Conservation (phyloP, 768 basidiomycete species). For the Suillus subluteus region DNA sequence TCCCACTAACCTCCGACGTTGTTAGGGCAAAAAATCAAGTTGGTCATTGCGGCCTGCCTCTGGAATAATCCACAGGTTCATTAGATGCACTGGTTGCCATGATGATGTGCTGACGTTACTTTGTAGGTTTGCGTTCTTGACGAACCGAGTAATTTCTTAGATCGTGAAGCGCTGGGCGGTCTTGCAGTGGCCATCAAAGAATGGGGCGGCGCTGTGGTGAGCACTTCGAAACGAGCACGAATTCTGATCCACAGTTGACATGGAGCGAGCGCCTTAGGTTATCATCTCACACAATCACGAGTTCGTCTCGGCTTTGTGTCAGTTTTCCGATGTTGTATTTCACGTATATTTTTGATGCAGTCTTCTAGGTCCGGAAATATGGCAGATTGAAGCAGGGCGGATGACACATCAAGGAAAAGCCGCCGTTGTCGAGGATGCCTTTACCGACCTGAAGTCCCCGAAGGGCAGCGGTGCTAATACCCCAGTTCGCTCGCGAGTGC, state of each 20-base stretch:
- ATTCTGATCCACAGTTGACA: conserved; percentile 21
- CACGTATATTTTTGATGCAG: conserved; percentile 21
- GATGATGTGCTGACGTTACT: conserved; percentile 12
- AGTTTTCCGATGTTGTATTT: conserved; percentile 34
- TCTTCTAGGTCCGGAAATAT: conserved; percentile 81
- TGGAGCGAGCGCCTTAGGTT: conserved; percentile 48
- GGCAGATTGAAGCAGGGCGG: conserved; percentile 87
- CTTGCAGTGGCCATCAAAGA: conserved; percentile 93
- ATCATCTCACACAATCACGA: conserved; percentile 97
- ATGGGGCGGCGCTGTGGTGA: conserved; percentile 90
- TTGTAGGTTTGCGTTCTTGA: conserved; percentile 74
- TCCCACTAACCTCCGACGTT: conserved; percentile 5
- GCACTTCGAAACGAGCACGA: conserved; percentile 28
- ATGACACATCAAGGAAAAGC: conserved; percentile 89
- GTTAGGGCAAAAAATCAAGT: conserved; percentile 93
- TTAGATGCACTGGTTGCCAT: conserved; percentile 12
- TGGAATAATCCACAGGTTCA: conserved; percentile 94
- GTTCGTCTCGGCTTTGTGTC: conserved; percentile 82
- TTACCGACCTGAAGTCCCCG: conserved; percentile 69
- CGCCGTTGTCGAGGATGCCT: conserved; percentile 82
- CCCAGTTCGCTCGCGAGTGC: conserved; percentile 67
- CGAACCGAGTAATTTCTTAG: conserved; percentile 96
- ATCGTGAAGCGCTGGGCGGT: conserved; percentile 93
- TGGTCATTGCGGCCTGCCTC: conserved; percentile 91
- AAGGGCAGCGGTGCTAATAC: conserved; percentile 76